These are phyloP conservation scores for Penicillium sclerotiorum DNA, from an alignment of 2,329 filamentous ascomycete genomes.

Conservation along the genomic window DNA sequence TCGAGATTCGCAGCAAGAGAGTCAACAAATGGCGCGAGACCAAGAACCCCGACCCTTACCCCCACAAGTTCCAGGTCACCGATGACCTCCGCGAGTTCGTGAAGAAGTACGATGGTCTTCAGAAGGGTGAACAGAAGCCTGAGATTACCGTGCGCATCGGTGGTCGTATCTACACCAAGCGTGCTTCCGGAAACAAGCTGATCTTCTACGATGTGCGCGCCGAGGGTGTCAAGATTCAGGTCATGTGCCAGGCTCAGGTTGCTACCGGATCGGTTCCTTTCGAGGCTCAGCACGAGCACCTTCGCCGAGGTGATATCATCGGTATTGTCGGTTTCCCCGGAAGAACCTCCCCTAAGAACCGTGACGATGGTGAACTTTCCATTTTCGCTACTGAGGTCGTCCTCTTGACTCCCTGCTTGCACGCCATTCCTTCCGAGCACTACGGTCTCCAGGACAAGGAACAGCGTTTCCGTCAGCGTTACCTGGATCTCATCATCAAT, in stretches of 20 bases:
- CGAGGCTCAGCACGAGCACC: constrained; percentile 82
- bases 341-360: constrained; percentile 84
- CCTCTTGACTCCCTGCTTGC: constrained; percentile 86
- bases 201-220: constrained; percentile 86
- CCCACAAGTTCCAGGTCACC: constrained; percentile 88
- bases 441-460: constrained; percentile 96
- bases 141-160: constrained; percentile 76
- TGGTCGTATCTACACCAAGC: constrained; percentile 87
- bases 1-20: constrained; percentile 86
- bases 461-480: constrained; percentile 87
- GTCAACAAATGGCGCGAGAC: constrained; percentile 75
- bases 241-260: constrained; percentile 88
- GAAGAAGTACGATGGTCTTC: constrained; percentile 72
- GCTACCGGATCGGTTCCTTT: constrained; percentile 71
- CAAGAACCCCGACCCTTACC: constrained; percentile 81
- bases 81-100: constrained; percentile 81
- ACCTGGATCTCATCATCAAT: constrained; percentile 97
- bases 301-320: constrained; percentile 90
- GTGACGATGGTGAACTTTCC: constrained; percentile 86
- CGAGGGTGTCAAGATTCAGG: constrained; percentile 78
- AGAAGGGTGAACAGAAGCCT: constrained; percentile 82
- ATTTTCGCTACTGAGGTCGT: constrained; percentile 87
- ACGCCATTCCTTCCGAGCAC: constrained; percentile 80
- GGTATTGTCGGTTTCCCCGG: constrained; percentile 84
- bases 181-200: constrained; percentile 78